Conservation (phyloP, 1,284 basidiomycete genomes). For the Pseudozyma pruni region DNA sequence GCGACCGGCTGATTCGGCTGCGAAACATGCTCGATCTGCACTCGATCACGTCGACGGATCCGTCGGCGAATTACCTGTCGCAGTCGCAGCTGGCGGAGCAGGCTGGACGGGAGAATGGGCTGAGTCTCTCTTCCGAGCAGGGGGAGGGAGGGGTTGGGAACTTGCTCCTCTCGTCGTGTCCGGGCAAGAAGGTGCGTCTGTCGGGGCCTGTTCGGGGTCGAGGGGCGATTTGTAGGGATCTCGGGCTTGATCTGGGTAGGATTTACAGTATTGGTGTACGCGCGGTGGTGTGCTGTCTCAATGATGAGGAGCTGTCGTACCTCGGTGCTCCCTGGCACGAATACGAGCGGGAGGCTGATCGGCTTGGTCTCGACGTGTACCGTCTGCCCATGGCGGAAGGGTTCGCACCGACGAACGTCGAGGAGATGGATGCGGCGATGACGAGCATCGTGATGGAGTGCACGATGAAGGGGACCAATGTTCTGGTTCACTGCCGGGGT, state of each 20-base stretch:
- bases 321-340: conserved; percentile 85
- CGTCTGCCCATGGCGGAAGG: conserved; percentile 88
- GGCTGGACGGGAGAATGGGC: conserved; percentile 17
- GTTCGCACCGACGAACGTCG: conserved; percentile 81
- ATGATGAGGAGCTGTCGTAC: conserved; percentile 84
- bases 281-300: conserved; percentile 86
- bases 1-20: conserved; percentile 54
- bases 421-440: conserved; percentile 83
- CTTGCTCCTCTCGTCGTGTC: conserved; percentile 88
- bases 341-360: conserved; percentile 76
- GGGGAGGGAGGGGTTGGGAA: conserved; percentile 76
- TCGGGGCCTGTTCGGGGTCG: conserved; percentile 82
- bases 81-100: conserved; percentile 33
- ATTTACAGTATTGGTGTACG: conserved; percentile 81
- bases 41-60: conserved; percentile 28
- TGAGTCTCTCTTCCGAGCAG: conserved; percentile 10
- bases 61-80: conserved; percentile 25
- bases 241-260: conserved; percentile 79
- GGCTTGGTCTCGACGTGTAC: conserved; percentile 80
- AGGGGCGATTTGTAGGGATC: conserved; percentile 83
- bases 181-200: conserved; percentile 94
- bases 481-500: conserved; percentile 91
- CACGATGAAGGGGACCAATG: conserved; percentile 78
- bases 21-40: conserved; percentile 47
- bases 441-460: conserved; percentile 78